phyloP scores from a whole-genome alignment of 306 rosid species.

The Echinosophora koreensis region DNA sequence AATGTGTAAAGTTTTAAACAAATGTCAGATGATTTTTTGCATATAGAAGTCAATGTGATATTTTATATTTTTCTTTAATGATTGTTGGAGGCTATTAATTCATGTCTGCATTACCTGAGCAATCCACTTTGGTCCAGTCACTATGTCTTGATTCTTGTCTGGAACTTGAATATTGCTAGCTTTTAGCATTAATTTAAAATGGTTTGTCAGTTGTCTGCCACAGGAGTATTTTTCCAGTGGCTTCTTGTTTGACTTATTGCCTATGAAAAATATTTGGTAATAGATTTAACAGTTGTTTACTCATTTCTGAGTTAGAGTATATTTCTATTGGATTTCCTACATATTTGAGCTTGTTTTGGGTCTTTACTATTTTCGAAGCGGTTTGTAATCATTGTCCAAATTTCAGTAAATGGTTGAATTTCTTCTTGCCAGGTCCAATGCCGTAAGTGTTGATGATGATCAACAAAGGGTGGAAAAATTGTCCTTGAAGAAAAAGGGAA shows the following conservation, averaged over 20 bases:
- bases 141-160: background rate
- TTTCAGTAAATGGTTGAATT: slow-evolving; percentile 35
- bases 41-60: background rate
- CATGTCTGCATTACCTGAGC: slow-evolving; percentile 25
- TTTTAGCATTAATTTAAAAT: background rate
- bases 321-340: slow-evolving; percentile 29
- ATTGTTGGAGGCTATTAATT: slow-evolving; percentile 22
- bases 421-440: slow-evolving; percentile 58
- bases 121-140: slow-evolving; percentile 12
- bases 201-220: background rate
- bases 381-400: slow-evolving; percentile 15
- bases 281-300: background rate
- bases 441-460: slow-evolving; percentile 61
- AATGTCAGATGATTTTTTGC: slow-evolving; percentile 7
- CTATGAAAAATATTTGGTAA: slow-evolving; percentile 23
- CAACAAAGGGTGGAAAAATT: slow-evolving; percentile 71
- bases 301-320: background rate
- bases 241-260: slow-evolving; percentile 27
- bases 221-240: slow-evolving; percentile 11
- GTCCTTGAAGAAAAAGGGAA: slow-evolving; percentile 81
- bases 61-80: slow-evolving; percentile 5
- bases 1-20: background rate
- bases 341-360: slow-evolving; percentile 27
- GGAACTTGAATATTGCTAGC: slow-evolving; percentile 12
- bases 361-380: slow-evolving; percentile 4